These are phyloP conservation scores for Agaricus sinodeliciosus DNA, from an alignment of 768 basidiomycete genomes.

Conservation along the genomic window DNA sequence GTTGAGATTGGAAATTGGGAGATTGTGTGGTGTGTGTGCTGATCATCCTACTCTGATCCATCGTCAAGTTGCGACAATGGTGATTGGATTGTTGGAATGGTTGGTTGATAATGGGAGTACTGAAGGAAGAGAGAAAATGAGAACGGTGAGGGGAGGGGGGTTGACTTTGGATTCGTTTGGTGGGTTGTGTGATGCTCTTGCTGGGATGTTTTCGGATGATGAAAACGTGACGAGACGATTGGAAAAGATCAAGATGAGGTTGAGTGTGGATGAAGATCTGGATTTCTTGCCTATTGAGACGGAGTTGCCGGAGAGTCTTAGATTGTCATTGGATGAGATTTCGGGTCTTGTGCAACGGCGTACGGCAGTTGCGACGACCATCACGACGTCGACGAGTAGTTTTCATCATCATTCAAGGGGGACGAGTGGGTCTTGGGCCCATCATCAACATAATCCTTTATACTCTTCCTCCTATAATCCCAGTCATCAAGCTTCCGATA, in stretches of 20 bases:
- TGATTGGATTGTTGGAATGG: constrained; percentile 50
- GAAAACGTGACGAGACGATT: constrained; percentile 13
- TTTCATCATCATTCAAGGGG: not conserved
- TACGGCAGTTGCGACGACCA: not conserved
- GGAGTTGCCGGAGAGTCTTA: constrained; percentile 31
- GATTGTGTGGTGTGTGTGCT: constrained; percentile 23
- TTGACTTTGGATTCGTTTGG: constrained; percentile 41
- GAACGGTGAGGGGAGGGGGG: constrained; percentile 33
- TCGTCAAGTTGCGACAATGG: constrained; percentile 27
- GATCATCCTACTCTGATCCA: constrained; percentile 23
- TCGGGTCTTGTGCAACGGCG: not conserved
- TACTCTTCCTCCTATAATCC: no score
- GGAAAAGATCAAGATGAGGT: constrained; percentile 17
- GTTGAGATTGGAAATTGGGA: constrained; percentile 29
- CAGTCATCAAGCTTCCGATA: no score
- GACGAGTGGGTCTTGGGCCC: not conserved
- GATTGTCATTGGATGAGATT: constrained; percentile 24
- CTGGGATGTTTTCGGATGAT: constrained; percentile 17
- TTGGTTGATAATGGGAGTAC: constrained; percentile 23
- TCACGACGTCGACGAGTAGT: no score
- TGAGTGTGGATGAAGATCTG: constrained; percentile 37
- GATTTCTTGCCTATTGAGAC: constrained; percentile 21
- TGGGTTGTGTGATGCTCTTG: constrained; percentile 36
- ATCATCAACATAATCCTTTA: not conserved
- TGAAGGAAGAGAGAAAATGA: constrained; percentile 35